Evolutionary conservation across 768 basidiomycete genomes (phyloP), one percentile per base, ranked within the genome.

Genomic region (Naganishia randhawae): DNA sequence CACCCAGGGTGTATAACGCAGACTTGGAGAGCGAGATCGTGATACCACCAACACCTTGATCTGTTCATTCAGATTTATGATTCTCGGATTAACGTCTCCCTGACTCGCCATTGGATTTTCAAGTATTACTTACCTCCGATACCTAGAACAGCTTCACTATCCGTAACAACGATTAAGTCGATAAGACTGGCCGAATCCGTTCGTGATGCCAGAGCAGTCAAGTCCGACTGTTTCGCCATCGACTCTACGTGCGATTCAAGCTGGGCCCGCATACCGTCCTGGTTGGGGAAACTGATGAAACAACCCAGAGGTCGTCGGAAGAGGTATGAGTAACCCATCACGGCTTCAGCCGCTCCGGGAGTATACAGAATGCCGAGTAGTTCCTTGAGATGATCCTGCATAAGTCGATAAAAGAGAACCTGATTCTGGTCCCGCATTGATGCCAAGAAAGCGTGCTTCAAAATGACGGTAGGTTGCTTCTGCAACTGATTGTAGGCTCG

Each of bases 121-220:
- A 7, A 25, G 37, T 4, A 4, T 14, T 16, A 50, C 77, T 67
- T 57, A 77, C 75, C 74, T 53, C 86, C 86, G 66, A 87, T 87
- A 17, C 92, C 92, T 11, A 94, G 81, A 68, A 93, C 92, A 0
- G 89, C 89, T 73, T 92, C 91, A 4, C 88, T 86, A 76, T 94
- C 92, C 0, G 90, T 89, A 65, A 88, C 88, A 29, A 93, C 90
- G 61, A 94, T 83, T 27, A 93, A 82, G 69, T 92, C 88, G 65
- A 93, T 85, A 68, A 75, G 73, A 66, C 73, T 72, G 31, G 75
- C 71, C 35, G 74, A 74, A 48, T 72, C 70, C n/a, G 69, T 51
- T 33, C 75, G 70, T 25, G 73, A 74, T 2, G 74, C 73, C 33
- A 67, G 55, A 22, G 66, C 66, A 25, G 57, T 68, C 55, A 77